These are phyloP conservation scores for Talaromyces trachyspermus DNA, from an alignment of 495 filamentous ascomycete species.

Conservation along the genomic window DNA sequence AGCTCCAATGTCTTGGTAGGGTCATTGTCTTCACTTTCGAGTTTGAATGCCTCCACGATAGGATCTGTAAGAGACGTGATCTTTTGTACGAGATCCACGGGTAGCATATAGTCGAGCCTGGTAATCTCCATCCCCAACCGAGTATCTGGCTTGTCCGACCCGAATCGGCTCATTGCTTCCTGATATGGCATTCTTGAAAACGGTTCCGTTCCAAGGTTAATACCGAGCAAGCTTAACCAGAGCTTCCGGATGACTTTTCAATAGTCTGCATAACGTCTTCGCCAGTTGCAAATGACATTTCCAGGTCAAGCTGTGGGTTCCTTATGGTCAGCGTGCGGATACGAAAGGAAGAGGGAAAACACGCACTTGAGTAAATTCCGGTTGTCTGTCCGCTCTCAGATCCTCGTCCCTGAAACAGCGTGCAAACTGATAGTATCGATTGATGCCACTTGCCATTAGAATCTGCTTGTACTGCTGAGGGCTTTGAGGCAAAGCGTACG, in stretches of 20 bases:
- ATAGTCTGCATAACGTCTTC: slow-evolving; percentile 65
- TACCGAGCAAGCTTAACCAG: slow-evolving; percentile 40
- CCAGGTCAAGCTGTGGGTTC: slow-evolving; percentile 66
- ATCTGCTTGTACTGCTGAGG: slow-evolving; percentile 99
- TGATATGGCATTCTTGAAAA: slow-evolving; percentile 64
- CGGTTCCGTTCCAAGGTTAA: slow-evolving; percentile 29
- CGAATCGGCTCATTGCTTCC: slow-evolving; percentile 71
- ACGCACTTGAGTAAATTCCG: slow-evolving; percentile 87
- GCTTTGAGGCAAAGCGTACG: slow-evolving; percentile 90
- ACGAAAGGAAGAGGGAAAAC: background rate
- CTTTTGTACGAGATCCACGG: slow-evolving; percentile 60
- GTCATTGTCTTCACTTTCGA: slow-evolving; percentile 42
- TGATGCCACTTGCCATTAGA: slow-evolving; percentile 83
- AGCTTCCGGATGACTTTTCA: slow-evolving; percentile 57
- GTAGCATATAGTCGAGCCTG: slow-evolving; percentile 53
- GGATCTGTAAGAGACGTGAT: slow-evolving; percentile 58
- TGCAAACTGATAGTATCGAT: slow-evolving; percentile 84
- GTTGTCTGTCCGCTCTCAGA: slow-evolving; percentile 84
- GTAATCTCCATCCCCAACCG: slow-evolving; percentile 57
- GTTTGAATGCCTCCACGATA: slow-evolving; percentile 63
- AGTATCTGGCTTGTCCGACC: slow-evolving; percentile 88
- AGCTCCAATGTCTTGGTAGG: slow-evolving; percentile 49
- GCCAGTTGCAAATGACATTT: slow-evolving; percentile 76
- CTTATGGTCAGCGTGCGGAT: background rate
- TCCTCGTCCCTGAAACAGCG: slow-evolving; percentile 96